phyloP scores from a whole-genome alignment of 2,329 filamentous ascomycete species.

The Venturiaceae sp. region DNA sequence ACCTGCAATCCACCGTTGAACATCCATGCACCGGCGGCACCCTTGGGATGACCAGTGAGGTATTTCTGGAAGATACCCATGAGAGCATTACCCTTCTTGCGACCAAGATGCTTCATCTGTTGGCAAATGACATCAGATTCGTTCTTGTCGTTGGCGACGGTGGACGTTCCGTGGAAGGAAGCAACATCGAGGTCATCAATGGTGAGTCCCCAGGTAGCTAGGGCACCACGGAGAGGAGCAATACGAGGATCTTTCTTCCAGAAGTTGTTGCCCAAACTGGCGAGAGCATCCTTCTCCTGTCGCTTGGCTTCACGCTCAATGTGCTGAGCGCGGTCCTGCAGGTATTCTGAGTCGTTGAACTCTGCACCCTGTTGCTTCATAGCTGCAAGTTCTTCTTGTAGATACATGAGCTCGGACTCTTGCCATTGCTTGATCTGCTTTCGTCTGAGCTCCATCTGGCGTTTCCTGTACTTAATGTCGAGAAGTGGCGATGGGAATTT shows the following conservation, averaged over 20 bases:
- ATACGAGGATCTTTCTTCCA: constrained; percentile 95
- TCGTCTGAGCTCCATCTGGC: constrained; percentile 89
- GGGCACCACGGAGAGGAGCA: constrained; percentile 86
- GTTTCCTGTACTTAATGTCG: constrained; percentile 93
- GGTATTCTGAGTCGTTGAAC: constrained; percentile 77
- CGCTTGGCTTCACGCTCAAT: constrained; percentile 80
- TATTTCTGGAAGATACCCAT: constrained; percentile 99
- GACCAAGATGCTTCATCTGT: constrained; percentile 88
- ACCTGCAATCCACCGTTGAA: constrained; percentile 97
- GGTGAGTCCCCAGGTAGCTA: constrained; percentile 96
- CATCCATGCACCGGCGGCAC: constrained; percentile 99
- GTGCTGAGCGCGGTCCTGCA: constrained; percentile 73
- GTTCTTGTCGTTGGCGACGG: constrained; percentile 98
- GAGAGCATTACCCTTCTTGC: constrained; percentile 91
- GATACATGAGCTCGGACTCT: constrained; percentile 84
- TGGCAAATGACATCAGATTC: constrained; percentile 96
- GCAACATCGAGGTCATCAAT: constrained; percentile 92
- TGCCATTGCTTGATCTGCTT: constrained; percentile 95
- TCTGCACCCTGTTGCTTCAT: constrained; percentile 69
- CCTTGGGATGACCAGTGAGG: constrained; percentile 96
- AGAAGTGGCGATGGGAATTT: constrained; percentile 93
- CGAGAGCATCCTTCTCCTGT: constrained; percentile 87
- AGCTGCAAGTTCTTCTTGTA: constrained; percentile 84
- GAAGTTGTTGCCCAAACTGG: constrained; percentile 94
- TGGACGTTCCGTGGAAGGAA: constrained; percentile 98